These are phyloP conservation scores for Calendula officinalis DNA, from an alignment of 129 eudicot genomes.

Conservation along the genomic window DNA sequence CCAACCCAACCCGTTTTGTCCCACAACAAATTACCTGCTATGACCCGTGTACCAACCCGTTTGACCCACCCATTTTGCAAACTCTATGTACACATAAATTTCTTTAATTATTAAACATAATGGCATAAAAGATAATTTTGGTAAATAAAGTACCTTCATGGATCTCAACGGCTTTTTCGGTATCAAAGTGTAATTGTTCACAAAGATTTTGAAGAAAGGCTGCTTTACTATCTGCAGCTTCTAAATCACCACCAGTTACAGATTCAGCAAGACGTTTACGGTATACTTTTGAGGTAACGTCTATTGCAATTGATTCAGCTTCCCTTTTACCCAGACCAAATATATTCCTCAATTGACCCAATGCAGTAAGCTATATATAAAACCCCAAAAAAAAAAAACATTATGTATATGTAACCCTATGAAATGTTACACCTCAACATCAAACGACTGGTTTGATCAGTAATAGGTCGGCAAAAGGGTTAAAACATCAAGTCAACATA, in stretches of 20 bases:
- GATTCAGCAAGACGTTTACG: slow-evolving; percentile 82
- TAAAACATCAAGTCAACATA: too few relatives aligned
- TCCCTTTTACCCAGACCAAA: slow-evolving; percentile 93
- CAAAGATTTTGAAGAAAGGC: slow-evolving; percentile 89
- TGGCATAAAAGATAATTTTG: not conserved
- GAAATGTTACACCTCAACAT: too few relatives aligned
- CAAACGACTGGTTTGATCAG: too few relatives aligned
- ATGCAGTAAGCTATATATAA: slow-evolving; percentile 62
- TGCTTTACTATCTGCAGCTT: slow-evolving; percentile 92
- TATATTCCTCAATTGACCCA: slow-evolving; percentile 79
- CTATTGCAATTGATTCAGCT: slow-evolving; percentile 71
- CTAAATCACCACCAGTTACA: slow-evolving; percentile 67
- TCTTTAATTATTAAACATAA: not conserved
- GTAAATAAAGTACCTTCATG: slow-evolving; percentile 66
- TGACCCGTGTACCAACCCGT: not conserved
- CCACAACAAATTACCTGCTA: not conserved
- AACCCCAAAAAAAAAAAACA: too few relatives aligned
- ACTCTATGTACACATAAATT: not conserved
- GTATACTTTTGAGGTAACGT: slow-evolving; percentile 74
- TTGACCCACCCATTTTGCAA: not conserved
- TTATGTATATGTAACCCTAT: too few relatives aligned
- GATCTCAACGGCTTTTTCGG: slow-evolving; percentile 77
- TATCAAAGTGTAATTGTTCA: slow-evolving; percentile 77
- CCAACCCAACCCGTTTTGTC: not conserved
- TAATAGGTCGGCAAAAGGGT: too few relatives aligned